These are phyloP conservation scores for Metschnikowia sp. DNA, from an alignment of 805 yeast genomes.

Conservation along the genomic window DNA sequence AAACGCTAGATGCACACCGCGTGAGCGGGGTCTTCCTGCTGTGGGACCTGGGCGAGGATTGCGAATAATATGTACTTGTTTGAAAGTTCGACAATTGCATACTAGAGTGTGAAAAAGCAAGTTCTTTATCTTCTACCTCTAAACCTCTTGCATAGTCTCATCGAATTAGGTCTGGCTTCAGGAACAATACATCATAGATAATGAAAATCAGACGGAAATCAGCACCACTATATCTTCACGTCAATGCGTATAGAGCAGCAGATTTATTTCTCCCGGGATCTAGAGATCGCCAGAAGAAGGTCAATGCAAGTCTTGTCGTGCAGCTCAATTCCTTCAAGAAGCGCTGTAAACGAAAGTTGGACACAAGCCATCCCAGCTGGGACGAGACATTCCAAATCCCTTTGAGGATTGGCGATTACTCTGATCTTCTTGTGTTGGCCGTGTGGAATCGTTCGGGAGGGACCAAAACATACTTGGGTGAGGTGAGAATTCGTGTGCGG, in stretches of 20 bases:
- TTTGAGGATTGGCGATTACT: slow-evolving; percentile 24
- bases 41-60: background rate
- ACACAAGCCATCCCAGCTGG: slow-evolving; percentile 41
- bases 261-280: slow-evolving; percentile 27
- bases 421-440: slow-evolving; percentile 29
- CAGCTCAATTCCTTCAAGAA: slow-evolving; percentile 28
- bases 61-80: background rate
- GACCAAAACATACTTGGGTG: slow-evolving; percentile 39
- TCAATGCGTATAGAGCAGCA: slow-evolving; percentile 39
- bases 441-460: slow-evolving; percentile 42
- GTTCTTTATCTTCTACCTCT: background rate
- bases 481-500: slow-evolving; percentile 28
- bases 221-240: slow-evolving; percentile 24
- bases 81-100: background rate
- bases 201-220: slow-evolving; percentile 13
- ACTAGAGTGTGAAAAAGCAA: background rate
- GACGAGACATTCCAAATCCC: slow-evolving; percentile 33
- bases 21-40: background rate
- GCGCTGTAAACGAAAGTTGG: slow-evolving; percentile 28
- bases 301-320: slow-evolving; percentile 38
- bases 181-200: no score
- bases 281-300: slow-evolving; percentile 16
- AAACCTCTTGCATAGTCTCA: no score
- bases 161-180: no score
- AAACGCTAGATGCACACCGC: no score